A percentile compares a stretch with the other conserved stretches of the same genome.
These are phyloP conservation scores for Hypoxylon sp. DNA, from an alignment of 2,329 filamentous ascomycete genomes.

Conservation along the genomic window DNA sequence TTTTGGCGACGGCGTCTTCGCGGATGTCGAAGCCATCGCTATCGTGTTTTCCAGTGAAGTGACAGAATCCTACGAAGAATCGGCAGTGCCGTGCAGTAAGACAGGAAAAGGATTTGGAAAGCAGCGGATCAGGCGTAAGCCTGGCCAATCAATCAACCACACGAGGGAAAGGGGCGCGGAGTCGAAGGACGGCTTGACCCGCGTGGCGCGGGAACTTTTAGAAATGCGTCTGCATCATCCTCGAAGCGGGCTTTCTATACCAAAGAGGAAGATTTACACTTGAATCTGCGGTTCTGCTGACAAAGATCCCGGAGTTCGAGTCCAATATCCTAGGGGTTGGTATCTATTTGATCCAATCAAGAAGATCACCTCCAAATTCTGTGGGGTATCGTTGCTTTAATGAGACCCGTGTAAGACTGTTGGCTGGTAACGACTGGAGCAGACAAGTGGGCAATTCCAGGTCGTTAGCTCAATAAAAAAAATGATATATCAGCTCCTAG, in stretches of 20 bases:
- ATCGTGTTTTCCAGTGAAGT: constrained; percentile 5
- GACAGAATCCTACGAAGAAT: constrained; percentile 15
- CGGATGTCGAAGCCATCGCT: constrained; percentile 25
- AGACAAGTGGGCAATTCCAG: constrained; percentile 14
- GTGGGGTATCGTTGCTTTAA: constrained; percentile 24
- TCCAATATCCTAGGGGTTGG: constrained; percentile 21
- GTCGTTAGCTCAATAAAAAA: background rate
- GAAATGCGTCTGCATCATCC: constrained; percentile 9
- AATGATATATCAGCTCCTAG: constrained; percentile 1
- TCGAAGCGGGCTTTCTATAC: background rate
- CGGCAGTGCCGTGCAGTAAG: constrained; percentile 10
- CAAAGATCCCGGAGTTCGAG: constrained; percentile 19
- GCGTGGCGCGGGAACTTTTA: constrained; percentile 23
- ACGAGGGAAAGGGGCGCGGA: constrained; percentile 19
- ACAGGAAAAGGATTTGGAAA: constrained; percentile 15
- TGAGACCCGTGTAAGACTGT: constrained; percentile 12
- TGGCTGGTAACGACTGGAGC: constrained; percentile 17
- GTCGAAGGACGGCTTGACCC: constrained; percentile 24
- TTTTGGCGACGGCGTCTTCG: constrained; percentile 21
- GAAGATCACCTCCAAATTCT: background rate
- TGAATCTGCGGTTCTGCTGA: constrained; percentile 15
- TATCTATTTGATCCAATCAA: constrained; percentile 28
- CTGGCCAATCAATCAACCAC: constrained; percentile 13
- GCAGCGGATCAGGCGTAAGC: constrained; percentile 13
- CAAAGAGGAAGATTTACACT: constrained; percentile 5